A percentile compares a stretch with the other conserved stretches of the same genome.
These are phyloP conservation scores for Vinca minor DNA, from an alignment of 257 asterid species.

Conservation along the genomic window DNA sequence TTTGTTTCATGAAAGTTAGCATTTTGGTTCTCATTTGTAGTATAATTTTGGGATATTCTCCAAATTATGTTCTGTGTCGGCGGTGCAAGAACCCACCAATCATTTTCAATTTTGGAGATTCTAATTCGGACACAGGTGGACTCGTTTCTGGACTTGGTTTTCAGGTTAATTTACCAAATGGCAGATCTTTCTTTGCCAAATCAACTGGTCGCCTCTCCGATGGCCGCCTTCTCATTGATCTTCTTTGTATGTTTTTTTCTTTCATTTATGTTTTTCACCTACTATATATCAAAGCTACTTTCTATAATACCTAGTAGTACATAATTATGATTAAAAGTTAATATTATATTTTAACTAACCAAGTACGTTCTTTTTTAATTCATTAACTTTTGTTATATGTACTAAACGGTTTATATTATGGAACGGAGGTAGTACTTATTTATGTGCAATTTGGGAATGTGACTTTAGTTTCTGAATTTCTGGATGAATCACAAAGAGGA, in stretches of 20 bases:
- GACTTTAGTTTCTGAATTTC: too few species aligned
- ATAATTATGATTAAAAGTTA: background rate
- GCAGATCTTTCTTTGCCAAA: slow-evolving; percentile 51
- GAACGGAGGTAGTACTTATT: too few species aligned
- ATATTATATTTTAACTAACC: too few species aligned
- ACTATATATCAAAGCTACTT: background rate
- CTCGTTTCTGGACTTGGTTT: slow-evolving; percentile 66
- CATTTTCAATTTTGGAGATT: slow-evolving; percentile 87
- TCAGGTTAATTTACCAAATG: slow-evolving; percentile 43
- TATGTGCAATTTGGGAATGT: too few species aligned
- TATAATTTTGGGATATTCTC: slow-evolving; percentile 12
- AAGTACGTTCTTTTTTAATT: too few species aligned
- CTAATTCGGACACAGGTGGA: slow-evolving; percentile 96
- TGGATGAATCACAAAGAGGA: background rate
- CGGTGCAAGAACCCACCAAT: slow-evolving; percentile 35
- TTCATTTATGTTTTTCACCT: background rate
- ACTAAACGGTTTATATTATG: too few species aligned
- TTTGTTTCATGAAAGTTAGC: too few species aligned
- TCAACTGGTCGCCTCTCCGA: slow-evolving; percentile 68
- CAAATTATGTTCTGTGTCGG: slow-evolving; percentile 13
- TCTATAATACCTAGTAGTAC: background rate
- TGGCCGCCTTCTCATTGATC: slow-evolving; percentile 80
- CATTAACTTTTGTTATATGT: too few species aligned
- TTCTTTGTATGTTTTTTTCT: slow-evolving; percentile 22
- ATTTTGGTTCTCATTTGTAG: slow-evolving; percentile 11